Conservation (phyloP, 768 basidiomycete species). For the Amanita rubescens region DNA sequence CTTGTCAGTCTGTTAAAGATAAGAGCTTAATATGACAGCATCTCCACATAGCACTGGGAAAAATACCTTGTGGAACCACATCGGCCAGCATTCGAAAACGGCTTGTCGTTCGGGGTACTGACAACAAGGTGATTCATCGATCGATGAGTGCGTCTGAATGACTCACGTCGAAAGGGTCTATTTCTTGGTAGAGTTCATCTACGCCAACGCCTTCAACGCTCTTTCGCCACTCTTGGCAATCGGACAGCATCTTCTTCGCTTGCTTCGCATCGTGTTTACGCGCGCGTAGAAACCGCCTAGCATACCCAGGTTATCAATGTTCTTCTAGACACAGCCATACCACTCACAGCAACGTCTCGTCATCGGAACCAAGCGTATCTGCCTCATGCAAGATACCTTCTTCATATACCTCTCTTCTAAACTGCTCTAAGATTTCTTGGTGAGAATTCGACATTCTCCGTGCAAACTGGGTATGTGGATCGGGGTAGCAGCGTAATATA, state of each 20-base stretch:
- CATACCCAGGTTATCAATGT: not conserved
- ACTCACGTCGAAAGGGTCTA: conserved; percentile 68
- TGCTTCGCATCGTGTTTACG: conserved; percentile 54
- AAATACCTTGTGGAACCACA: conserved; percentile 69
- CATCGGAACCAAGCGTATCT: conserved; percentile 54
- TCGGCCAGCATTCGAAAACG: conserved; percentile 71
- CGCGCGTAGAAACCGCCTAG: conserved; percentile 70
- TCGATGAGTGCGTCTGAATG: not conserved
- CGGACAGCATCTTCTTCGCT: conserved; percentile 56
- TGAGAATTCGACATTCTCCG: conserved; percentile 5
- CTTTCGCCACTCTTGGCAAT: conserved; percentile 63
- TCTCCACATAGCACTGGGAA: not conserved
- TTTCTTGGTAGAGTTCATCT: conserved; percentile 50
- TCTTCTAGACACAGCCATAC: not conserved
- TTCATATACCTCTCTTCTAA: conserved; percentile 43
- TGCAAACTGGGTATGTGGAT: not conserved
- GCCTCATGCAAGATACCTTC: conserved; percentile 54
- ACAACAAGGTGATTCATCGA: not conserved
- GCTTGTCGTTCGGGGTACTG: conserved; percentile 66
- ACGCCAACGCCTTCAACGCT: conserved; percentile 59
- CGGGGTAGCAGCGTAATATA: not conserved
- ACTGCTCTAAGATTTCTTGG: conserved; percentile 34
- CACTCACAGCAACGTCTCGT: conserved; percentile 50
- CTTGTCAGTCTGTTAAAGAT: conserved; percentile 52
- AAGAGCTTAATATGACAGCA: not conserved